Percentiles rank a stretch among this genome's conserved stretches.
Evolutionary conservation across 2,329 filamentous ascomycete genomes (phyloP).

Genomic region (Raffaelea arxii): DNA sequence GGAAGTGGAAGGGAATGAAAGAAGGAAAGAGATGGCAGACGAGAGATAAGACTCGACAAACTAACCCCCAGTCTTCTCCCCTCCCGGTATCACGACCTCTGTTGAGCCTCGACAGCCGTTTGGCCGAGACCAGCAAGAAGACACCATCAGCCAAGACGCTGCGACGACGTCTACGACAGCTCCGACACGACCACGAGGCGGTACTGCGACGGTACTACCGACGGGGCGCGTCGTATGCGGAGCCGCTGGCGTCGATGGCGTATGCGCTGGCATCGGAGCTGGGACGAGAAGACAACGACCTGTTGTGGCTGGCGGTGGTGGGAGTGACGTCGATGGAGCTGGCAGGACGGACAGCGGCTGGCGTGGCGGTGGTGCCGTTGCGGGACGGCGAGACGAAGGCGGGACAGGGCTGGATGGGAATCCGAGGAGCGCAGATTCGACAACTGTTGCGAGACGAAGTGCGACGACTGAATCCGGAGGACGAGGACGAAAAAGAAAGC

Average conservation of each 20-base stretch:
- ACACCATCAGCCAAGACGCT: conserved; percentile 61
- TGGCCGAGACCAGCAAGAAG: conserved; percentile 3
- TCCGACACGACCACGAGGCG: conserved; percentile 68
- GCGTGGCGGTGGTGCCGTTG: conserved; percentile 48
- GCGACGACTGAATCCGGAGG: conserved; percentile 78
- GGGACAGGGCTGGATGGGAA: conserved; percentile 65
- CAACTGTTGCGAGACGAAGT: conserved; percentile 89
- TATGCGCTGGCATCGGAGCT: conserved; percentile 93
- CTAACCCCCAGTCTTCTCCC: conserved; percentile 45
- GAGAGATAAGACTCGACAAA: neutral
- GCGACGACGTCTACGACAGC: conserved; percentile 60
- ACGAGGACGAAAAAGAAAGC: conserved; percentile 31
- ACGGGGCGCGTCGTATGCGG: conserved; percentile 81
- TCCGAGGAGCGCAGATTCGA: conserved; percentile 73
- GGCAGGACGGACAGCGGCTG: conserved; percentile 76
- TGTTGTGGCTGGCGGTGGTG: conserved; percentile 90
- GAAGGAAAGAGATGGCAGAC: neutral
- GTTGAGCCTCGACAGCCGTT: no score
- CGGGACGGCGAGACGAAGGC: conserved; percentile 33
- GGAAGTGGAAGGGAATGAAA: no score
- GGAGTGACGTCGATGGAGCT: conserved; percentile 91
- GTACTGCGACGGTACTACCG: conserved; percentile 77
- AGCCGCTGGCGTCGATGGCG: conserved; percentile 88
- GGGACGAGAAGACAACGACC: conserved; percentile 90
- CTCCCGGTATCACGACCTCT: conserved; percentile 55